Conservation (phyloP, 352 stramenopile genomes). For the Paralagenidium karlingii region DNA sequence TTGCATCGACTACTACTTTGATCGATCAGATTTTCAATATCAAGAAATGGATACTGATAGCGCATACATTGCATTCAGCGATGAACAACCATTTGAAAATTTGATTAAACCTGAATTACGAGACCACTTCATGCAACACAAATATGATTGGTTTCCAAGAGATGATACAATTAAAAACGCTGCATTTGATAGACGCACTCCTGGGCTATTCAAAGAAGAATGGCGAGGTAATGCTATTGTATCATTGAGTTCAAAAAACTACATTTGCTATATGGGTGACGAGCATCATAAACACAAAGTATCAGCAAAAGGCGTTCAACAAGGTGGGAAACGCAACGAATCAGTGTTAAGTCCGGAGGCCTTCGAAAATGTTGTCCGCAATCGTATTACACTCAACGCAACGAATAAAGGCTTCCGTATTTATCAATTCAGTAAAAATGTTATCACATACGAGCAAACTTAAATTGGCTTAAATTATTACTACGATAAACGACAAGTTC, state of each 20-base stretch:
- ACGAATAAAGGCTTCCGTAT: conserved; percentile 17
- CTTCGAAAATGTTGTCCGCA: conserved; percentile 10
- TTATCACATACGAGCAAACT: conserved; percentile 13
- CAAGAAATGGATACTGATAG: conserved; percentile 10
- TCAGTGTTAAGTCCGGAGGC: conserved; percentile 7
- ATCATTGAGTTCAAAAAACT: conserved; percentile 9
- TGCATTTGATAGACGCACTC: conserved; percentile 3
- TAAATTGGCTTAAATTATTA: conserved; percentile 13
- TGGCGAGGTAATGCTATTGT: conserved; percentile 12
- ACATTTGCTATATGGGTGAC: conserved; percentile 14
- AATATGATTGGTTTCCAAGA: conserved; percentile 9
- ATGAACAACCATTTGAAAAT: conserved; percentile 8
- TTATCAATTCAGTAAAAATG: conserved; percentile 10
- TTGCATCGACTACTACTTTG: conserved; percentile 10
- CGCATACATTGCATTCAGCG: conserved; percentile 8
- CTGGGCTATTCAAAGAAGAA: conserved; percentile 14
- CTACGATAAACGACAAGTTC: conserved; percentile 15
- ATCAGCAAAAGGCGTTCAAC: conserved; percentile 12
- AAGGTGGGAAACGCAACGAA: conserved; percentile 3
- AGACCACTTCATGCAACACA: conserved; percentile 7
- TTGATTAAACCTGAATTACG: conserved; percentile 8
- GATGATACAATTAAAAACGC: conserved; percentile 3
- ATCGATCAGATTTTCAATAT: conserved; percentile 9
- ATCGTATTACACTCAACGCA: conserved; percentile 11
- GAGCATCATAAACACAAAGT: conserved; percentile 6